These are phyloP conservation scores for Paramecium octaurelia DNA, from an alignment of 73 alveolate genomes.

Conservation along the genomic window DNA sequence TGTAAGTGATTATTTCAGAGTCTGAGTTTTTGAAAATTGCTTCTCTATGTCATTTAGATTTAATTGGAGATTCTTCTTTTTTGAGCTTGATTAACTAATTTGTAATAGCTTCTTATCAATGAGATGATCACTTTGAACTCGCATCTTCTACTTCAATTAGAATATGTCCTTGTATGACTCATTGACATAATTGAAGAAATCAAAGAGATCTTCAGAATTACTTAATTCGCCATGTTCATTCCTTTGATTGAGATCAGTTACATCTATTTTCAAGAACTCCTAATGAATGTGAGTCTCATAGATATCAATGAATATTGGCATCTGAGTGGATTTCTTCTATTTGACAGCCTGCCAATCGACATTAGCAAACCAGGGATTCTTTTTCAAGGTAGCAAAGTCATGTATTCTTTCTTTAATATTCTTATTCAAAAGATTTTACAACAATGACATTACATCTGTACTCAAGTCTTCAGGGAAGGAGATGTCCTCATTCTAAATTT, in stretches of 20 bases:
- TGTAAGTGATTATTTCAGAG: not conserved
- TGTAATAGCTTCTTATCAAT: not conserved
- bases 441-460: slow-evolving; percentile 73
- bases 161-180: slow-evolving; percentile 8
- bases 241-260: not conserved
- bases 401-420: slow-evolving; percentile 63
- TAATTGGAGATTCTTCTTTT: not conserved
- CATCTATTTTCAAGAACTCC: slow-evolving; percentile 48
- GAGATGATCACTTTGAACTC: slow-evolving; percentile 44
- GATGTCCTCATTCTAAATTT: slow-evolving; percentile 60
- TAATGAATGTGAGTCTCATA: slow-evolving; percentile 35
- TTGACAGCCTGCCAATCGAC: slow-evolving; percentile 54
- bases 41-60: not conserved
- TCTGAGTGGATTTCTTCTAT: not conserved
- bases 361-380: slow-evolving; percentile 45
- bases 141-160: not conserved
- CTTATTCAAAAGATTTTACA: slow-evolving; percentile 72
- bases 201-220: slow-evolving; percentile 18
- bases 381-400: slow-evolving; percentile 1
- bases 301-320: slow-evolving; percentile 55
- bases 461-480: slow-evolving; percentile 66
- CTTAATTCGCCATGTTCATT: slow-evolving; percentile 20
- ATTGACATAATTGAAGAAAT: slow-evolving; percentile 15
- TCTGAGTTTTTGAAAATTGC: not conserved
- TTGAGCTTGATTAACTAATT: not conserved